phyloP scores from a whole-genome alignment of 2,329 filamentous ascomycete species.

The Aspergillus sp. region DNA sequence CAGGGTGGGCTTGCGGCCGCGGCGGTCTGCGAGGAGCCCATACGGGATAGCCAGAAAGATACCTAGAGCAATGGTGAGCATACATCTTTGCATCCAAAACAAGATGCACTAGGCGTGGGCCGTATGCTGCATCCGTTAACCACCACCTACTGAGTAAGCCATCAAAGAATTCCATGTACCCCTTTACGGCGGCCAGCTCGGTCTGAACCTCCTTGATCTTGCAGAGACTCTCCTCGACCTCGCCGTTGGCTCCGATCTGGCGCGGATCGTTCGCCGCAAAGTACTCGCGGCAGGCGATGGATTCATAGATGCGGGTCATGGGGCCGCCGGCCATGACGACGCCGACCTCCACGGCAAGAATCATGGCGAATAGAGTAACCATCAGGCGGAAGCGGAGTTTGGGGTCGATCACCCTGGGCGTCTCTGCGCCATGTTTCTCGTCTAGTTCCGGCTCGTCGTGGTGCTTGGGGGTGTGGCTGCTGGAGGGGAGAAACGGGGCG shows the following conservation, averaged over 20 bases:
- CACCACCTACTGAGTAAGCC: constrained; percentile 34
- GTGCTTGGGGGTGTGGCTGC: background rate
- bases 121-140: too few relatives aligned
- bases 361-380: constrained; percentile 41
- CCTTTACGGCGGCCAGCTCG: constrained; percentile 50
- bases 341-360: constrained; percentile 45
- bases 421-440: constrained; percentile 5
- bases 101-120: too few relatives aligned
- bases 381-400: constrained; percentile 36
- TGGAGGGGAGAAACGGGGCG: constrained; percentile 28
- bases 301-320: constrained; percentile 48
- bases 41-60: constrained; percentile 50
- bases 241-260: constrained; percentile 41
- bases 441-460: background rate
- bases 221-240: constrained; percentile 48
- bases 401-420: constrained; percentile 15
- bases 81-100: background rate
- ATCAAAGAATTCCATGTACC: constrained; percentile 50
- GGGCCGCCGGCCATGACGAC: constrained; percentile 45
- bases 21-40: constrained; percentile 48
- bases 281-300: constrained; percentile 47
- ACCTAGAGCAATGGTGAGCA: constrained; percentile 25
- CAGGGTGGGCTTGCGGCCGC: constrained; percentile 47
- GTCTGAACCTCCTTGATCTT: constrained; percentile 50
- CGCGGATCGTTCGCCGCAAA: constrained; percentile 42